Base-by-base conservation (phyloP, 2,329 filamentous ascomycete genomes). In the Fusarium pseudograminearum region DNA sequence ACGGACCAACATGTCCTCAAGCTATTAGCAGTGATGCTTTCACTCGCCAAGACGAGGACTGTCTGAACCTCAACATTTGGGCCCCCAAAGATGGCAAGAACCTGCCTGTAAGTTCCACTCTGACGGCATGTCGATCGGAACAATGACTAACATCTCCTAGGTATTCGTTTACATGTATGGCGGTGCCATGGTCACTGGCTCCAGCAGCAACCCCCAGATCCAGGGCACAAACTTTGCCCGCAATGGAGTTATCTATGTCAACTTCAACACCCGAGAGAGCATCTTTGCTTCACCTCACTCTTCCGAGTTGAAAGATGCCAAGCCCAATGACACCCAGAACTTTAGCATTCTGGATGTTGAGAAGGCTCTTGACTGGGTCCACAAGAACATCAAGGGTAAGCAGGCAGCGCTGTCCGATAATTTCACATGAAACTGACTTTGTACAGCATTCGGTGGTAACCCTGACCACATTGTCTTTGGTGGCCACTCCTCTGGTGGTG, bases 391-490 rank as follows among this genome's bases (percentile, higher is more conserved):
- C 30, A 24, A 30, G 18, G 67, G 70, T 71, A 52, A 22, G 70
- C n/a, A 24, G 16, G 5, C 28, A 20, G 3, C 2, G 8, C 20
- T 18, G 15, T 9, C 2, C 10, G 3, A 15, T n/a, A 8, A 20
- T n/a, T 15, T 28, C 2, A 12, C 33, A 20, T 31, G 9, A 34
- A 4, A 20, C 66, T 72, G 41, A 72, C 36, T 2, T 28, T 11
- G 8, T 18, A 1, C 69, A 61, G 82, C 80, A 34, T 83, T 83
- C 57, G 82, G 82, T 3, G 82, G 82, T 26, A 78, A 83, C 63
- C 80, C 82, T 5, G 76, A 83, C 36, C 82, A 81, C 53, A 79
- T 84, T 4, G 80, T 83, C n/a, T 77, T 83, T 7, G 82, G 82
- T 47, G 82, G 82, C 2, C 78, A 81, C 68, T 79, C 78, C 1